These are phyloP conservation scores for Aspergillus caelatus DNA, from an alignment of 2,329 filamentous ascomycete species.

Conservation along the genomic window DNA sequence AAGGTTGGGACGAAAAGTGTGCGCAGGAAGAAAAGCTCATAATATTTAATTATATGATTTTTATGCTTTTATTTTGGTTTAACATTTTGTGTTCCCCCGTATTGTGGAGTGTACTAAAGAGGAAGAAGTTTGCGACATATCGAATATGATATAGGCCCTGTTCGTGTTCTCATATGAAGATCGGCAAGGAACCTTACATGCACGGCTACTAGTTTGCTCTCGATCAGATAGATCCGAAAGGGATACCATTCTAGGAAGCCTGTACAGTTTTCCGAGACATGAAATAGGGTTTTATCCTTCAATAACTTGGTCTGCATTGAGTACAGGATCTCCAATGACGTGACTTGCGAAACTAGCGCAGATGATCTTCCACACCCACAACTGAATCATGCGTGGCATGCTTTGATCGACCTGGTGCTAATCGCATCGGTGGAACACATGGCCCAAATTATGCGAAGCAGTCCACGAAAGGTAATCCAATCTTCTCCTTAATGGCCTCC, in stretches of 20 bases:
- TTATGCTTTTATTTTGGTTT: not conserved
- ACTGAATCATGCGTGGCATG: not conserved
- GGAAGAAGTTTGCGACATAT: not conserved
- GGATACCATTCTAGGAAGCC: not conserved
- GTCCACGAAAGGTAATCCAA: conserved; percentile 10
- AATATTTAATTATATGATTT: not conserved
- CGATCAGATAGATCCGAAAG: not conserved
- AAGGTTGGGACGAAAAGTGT: not conserved
- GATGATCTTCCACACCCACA: not conserved
- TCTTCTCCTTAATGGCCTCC: conserved; percentile 32
- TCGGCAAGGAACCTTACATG: not conserved
- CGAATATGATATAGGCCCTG: not conserved
- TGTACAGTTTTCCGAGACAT: not conserved
- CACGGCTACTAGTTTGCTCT: not conserved
- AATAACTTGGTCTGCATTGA: not conserved
- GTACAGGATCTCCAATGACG: not conserved
- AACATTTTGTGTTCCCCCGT: not conserved
- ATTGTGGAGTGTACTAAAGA: not conserved
- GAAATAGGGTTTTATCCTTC: not conserved
- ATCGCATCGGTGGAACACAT: not conserved
- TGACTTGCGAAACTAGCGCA: not conserved
- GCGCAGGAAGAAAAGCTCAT: too few species aligned
- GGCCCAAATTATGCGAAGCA: not conserved
- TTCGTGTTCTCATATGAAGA: not conserved
- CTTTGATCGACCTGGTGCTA: not conserved